Base-by-base conservation (phyloP, 805 yeast species). In the Candida schatavii region DNA sequence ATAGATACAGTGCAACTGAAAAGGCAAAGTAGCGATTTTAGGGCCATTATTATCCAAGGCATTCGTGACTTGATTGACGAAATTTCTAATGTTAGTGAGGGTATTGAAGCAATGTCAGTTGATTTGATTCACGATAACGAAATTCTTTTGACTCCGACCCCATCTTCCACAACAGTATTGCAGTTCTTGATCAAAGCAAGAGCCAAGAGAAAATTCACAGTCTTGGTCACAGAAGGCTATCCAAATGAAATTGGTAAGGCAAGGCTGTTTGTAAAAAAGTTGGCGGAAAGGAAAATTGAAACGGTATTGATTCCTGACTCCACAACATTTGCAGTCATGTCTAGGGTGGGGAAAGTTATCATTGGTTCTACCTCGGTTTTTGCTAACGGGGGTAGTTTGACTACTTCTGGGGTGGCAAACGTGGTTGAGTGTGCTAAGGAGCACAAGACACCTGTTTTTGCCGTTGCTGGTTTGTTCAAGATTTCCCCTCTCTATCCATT, bases 401-500 rank as follows among this genome's bases (percentile, higher is more conserved):
- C 96, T 2, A 80, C 85, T 20, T 80, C 95, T 1, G 99, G 99
- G 40, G 96, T 87, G 22, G 86, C 96, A 22, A 77, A 89, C 37
- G 97, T 89, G 9, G 90, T 95, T 51, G 96, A 90, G 65, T 87
- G 96, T 66, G 99, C 99, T 21, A 87, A 86, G 58, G 96, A 88
- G 57, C 91, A 87, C 62, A 78, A 81, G 57, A 91, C 97, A n/a
- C 99, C 99, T 0, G 98, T 93, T 4, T 85, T 93, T 60, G 90
- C 93, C 1, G 93, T 90, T 37, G 89, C 97, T 2, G 99, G 98
- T 36, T 72, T 91, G 42, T 93, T 87, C 72, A 93, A 93, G 65
- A 74, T 93, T 39, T 85, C 96, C 7, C 98, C 98, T 25, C 72
- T 86, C 40, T 93, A 93, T 59, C 99, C 97, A 20, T 88, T 85